Base-by-base conservation (phyloP, 2,329 filamentous ascomycete species). In the Aaosphaeria arxii region DNA sequence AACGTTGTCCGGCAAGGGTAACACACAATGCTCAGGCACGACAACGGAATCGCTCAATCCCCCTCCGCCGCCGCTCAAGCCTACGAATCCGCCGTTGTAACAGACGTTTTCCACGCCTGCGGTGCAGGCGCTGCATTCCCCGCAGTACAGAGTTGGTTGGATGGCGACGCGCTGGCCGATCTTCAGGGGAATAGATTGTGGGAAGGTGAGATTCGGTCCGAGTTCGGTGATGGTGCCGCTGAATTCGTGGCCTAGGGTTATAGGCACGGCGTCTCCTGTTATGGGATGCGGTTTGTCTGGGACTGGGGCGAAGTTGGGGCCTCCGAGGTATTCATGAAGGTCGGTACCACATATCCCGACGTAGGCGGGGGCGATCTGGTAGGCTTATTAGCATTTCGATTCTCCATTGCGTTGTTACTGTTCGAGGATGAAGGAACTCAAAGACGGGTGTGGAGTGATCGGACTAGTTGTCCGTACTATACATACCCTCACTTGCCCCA, bases 211-310 rank as follows among this genome's bases (percentile, higher is more conserved):
- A 1, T 69, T 74, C 0, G 71, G 58, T 0, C 83, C 83, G n/a
- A 86, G 68, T 54, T 84, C 80, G 7, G 77, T 73, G 31, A 87
- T 71, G 2, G 76, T 75, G 7, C 84, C 84, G 4, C 77, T 80
- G 64, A 87, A 84, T 59, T 87, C 85, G 58, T 87, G 84, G 29
- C 85, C 84, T 7, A 87, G 71, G 0, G 77, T 83, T 7, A 86
- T 74, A 4, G 83, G 84, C 33, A 82, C 74, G 1, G 71, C 73
- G 48, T 81, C 80, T 31, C 76, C 71, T 0, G 83, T 86, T 24
- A 86, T 64, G 2, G 77, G 77, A 56, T 87, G 84, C 1, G 82
- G 80, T 5, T 63, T 65, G 17, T 24, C 17, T 24, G 17, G 17
- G 5, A 60, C 59, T 3, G 81, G 79, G 1, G 76, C 74, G 64